Evolutionary conservation across 2,329 filamentous ascomycete species (phyloP), one percentile per base, ranked within the genome.

Genomic region (Exserohilum rostratum): DNA sequence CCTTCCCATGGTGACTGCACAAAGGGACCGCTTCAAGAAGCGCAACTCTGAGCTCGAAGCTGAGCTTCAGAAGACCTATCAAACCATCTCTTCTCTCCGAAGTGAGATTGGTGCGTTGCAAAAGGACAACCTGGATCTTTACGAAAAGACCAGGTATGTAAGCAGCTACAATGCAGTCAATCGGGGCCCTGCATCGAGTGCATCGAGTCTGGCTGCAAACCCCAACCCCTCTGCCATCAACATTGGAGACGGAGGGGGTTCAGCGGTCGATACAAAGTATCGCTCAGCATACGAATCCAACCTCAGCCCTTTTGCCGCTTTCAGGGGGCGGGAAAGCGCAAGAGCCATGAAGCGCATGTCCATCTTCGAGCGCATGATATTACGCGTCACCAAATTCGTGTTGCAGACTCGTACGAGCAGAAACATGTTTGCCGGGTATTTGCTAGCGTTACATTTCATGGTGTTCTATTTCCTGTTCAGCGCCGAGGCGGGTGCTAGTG

Each of bases 1-100:
- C 61, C 80, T 99, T 20, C 96, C 95, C 30, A 99, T 99, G 96
- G 90, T 99, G 47, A 96, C 95, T 30, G 95, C 96, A 1, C 96
- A 99, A 77, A 89, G 95, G 58, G 95, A 99, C 77, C 91, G 95
- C 46, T 99, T 98, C 85, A 98, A 97, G 82, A 91, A 96, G 80
- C 91, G 93, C 70, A 98, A 96, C 62, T 80, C 87, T 0, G 90
- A 99, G 73, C 85, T 99, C 18, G 95, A 98, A 77, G 86, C 90
- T 56, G 93, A 98, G 70, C 81, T 98, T 9, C 91, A 92, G 5
- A 92, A 96, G 62, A 85, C 85, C 30, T 91, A 98, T 75, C 84
- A 86, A 42, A 90, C 85, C 0, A 87, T 97, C 18, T 93, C 92
- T 17, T 89, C 93, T 31, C 82, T 99, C 42, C 87, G 95, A 38